These are phyloP conservation scores for Hibiscus trionum DNA, from an alignment of 345 rosid genomes.

Conservation along the genomic window DNA sequence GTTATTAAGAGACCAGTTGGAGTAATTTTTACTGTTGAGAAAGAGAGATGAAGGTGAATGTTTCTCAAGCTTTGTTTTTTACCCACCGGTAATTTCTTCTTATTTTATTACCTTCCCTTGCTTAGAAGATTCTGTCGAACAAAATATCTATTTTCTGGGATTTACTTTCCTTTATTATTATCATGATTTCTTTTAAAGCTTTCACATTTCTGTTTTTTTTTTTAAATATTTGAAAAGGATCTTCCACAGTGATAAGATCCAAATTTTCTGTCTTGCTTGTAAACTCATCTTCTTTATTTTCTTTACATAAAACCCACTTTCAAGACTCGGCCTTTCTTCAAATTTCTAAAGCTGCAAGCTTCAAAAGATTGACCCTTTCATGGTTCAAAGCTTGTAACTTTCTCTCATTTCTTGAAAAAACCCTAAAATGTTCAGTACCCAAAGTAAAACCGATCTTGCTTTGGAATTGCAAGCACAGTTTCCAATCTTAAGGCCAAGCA, in stretches of 20 bases:
- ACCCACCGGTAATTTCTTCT: too few relatives aligned
- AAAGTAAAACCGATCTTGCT: constrained; percentile 56
- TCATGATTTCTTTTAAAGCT: too few relatives aligned
- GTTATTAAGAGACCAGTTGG: background rate
- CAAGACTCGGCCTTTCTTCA: background rate
- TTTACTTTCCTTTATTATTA: too few relatives aligned
- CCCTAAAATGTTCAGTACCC: constrained; percentile 50
- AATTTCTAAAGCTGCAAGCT: constrained; percentile 16
- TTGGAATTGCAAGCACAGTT: constrained; percentile 68
- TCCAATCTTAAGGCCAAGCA: constrained; percentile 34
- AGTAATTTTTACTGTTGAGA: background rate
- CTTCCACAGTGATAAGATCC: constrained; percentile 4
- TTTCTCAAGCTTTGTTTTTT: too few relatives aligned
- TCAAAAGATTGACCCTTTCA: constrained; percentile 37
- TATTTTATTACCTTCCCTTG: too few relatives aligned
- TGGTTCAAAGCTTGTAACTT: constrained; percentile 26
- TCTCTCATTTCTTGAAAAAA: constrained; percentile 29
- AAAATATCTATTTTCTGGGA: too few relatives aligned
- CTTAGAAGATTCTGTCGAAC: too few relatives aligned
- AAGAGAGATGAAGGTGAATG: too few relatives aligned
- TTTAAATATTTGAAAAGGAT: background rate
- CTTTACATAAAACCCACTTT: constrained; percentile 9
- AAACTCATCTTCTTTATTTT: constrained; percentile 1
- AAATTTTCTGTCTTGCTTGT: constrained; percentile 7
- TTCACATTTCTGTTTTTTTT: too few relatives aligned